Percentiles rank a stretch among this genome's conserved stretches.
Conservation (phyloP, 208 protist genomes). For the Crithidia expoeki region DNA sequence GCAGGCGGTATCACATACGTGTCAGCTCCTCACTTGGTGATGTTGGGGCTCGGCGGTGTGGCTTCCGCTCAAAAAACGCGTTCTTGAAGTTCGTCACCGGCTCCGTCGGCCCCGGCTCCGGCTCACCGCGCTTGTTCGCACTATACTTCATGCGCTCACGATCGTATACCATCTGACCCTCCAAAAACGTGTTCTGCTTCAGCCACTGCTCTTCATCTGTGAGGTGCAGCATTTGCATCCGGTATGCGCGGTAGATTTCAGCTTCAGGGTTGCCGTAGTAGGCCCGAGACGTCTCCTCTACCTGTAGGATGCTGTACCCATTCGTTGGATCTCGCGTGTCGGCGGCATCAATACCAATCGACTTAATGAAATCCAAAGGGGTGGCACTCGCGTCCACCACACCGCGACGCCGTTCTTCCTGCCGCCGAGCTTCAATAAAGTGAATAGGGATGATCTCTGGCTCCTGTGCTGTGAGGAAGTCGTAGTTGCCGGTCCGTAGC, state of each 20-base stretch:
- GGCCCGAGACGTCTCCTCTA: slow-evolving; percentile 33
- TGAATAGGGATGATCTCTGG: slow-evolving; percentile 37
- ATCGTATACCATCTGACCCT: slow-evolving; percentile 28
- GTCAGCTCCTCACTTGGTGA: background rate
- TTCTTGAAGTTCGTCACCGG: slow-evolving; percentile 20
- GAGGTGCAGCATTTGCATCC: slow-evolving; percentile 36
- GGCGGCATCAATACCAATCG: slow-evolving; percentile 43
- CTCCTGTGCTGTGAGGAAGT: slow-evolving; percentile 53
- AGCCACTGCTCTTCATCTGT: slow-evolving; percentile 47
- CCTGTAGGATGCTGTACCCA: slow-evolving; percentile 35
- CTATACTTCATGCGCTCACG: slow-evolving; percentile 34
- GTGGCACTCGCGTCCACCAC: slow-evolving; percentile 35
- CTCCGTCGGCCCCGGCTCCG: background rate
- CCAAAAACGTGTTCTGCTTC: slow-evolving; percentile 41
- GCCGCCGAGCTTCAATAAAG: slow-evolving; percentile 42
- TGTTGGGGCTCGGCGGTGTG: background rate
- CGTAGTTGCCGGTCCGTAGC: slow-evolving; percentile 36
- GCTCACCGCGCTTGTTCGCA: slow-evolving; percentile 14
- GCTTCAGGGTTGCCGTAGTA: slow-evolving; percentile 73
- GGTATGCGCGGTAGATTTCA: slow-evolving; percentile 50
- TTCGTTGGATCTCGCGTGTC: slow-evolving; percentile 46
- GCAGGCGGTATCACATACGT: background rate
- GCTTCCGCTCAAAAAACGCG: slow-evolving; percentile 11
- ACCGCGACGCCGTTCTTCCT: slow-evolving; percentile 31
- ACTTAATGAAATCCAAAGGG: slow-evolving; percentile 41